Percentiles rank a stretch among this genome's conserved stretches.
phyloP scores from a whole-genome alignment of 2,329 filamentous ascomycete genomes.

The Colletotrichum ledebouriae region DNA sequence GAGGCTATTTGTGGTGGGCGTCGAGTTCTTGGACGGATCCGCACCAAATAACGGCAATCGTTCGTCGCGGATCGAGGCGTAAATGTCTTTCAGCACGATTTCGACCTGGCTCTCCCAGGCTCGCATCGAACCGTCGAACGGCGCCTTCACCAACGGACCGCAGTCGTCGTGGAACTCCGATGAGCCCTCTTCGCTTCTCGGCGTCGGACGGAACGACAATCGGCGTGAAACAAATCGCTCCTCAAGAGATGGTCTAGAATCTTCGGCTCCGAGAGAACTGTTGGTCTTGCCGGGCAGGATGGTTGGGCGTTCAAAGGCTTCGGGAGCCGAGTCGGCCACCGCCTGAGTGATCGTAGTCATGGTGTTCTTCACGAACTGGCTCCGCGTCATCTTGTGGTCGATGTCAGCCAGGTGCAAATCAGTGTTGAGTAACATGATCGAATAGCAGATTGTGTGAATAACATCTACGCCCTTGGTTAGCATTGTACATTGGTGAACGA shows the following conservation, averaged over 20 bases:
- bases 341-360: slow-evolving; percentile 88
- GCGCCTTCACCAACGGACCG: slow-evolving; percentile 82
- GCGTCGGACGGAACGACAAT: slow-evolving; percentile 65
- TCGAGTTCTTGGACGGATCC: slow-evolving; percentile 59
- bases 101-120: slow-evolving; percentile 93
- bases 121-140: slow-evolving; percentile 80
- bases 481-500: slow-evolving; percentile 3
- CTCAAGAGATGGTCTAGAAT: slow-evolving; percentile 52
- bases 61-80: slow-evolving; percentile 87
- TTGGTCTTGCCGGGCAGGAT: slow-evolving; percentile 62
- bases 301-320: slow-evolving; percentile 72
- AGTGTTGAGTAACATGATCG: slow-evolving; percentile 93
- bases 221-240: slow-evolving; percentile 55
- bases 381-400: slow-evolving; percentile 94
- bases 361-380: slow-evolving; percentile 96
- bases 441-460: slow-evolving; percentile 97
- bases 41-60: slow-evolving; percentile 88
- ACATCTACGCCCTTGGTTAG: slow-evolving; percentile 73
- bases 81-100: slow-evolving; percentile 91
- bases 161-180: slow-evolving; percentile 65
- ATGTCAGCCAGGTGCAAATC: slow-evolving; percentile 96
- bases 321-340: slow-evolving; percentile 78
- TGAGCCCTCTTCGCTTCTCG: slow-evolving; percentile 56
- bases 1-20: slow-evolving; percentile 69
- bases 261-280: slow-evolving; percentile 47